Evolutionary conservation across 805 yeast species (phyloP).

Genomic region (Candida easanensis): DNA sequence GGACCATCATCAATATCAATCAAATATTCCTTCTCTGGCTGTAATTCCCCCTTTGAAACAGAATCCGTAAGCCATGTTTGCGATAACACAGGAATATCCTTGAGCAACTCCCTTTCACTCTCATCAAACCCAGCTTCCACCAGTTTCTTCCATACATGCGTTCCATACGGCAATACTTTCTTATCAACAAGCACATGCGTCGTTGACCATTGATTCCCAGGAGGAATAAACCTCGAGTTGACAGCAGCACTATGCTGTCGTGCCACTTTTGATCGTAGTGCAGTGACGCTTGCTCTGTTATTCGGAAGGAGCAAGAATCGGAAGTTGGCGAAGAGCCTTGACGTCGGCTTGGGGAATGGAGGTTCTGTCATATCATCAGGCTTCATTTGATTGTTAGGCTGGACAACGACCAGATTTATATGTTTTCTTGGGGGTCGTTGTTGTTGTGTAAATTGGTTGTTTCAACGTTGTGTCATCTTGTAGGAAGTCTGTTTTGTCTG

Average conservation of each 20-base stretch:
- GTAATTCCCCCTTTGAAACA: constrained; percentile 9
- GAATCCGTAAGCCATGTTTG: constrained; percentile 26
- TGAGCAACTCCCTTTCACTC: constrained; percentile 1
- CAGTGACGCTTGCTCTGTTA: constrained; percentile 18
- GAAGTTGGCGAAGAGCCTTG: constrained; percentile 16
- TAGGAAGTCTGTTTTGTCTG: no score
- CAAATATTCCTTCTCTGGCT: constrained; percentile 5
- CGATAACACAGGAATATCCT: constrained; percentile 8
- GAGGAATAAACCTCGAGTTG: constrained; percentile 3
- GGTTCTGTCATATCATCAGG: neutral
- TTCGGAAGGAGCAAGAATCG: constrained; percentile 23
- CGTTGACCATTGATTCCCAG: constrained; percentile 2
- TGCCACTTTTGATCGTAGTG: constrained; percentile 18
- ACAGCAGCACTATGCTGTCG: constrained; percentile 19
- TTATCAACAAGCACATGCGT: constrained; percentile 24
- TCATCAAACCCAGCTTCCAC: constrained; percentile 1
- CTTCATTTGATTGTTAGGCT: neutral
- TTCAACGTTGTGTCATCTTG: no score
- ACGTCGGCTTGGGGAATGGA: constrained; percentile 8
- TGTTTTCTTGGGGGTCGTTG: neutral
- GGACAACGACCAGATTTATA: neutral
- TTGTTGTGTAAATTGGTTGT: neutral
- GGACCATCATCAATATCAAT: constrained; percentile 10
- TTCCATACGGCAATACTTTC: constrained; percentile 9
- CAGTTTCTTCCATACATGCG: constrained; percentile 11